phyloP scores from a whole-genome alignment of 2,329 filamentous ascomycete species.

The Rutstroemia sp. region DNA sequence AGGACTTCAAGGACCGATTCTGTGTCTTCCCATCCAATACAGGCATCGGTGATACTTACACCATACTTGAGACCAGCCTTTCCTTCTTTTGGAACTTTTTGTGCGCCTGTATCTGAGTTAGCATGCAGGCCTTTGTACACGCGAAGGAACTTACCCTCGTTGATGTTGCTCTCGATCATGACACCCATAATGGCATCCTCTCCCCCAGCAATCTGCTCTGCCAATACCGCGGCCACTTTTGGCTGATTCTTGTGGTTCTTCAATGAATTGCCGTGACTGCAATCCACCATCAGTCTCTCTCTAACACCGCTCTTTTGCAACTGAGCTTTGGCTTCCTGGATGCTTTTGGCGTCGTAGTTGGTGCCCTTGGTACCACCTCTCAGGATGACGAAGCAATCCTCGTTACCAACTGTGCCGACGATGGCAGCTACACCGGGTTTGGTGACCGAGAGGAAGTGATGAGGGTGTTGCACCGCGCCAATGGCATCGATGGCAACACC shows the following conservation, averaged over 20 bases:
- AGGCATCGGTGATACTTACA: conserved; percentile 95
- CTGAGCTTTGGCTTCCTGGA: conserved; percentile 74
- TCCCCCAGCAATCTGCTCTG: conserved; percentile 76
- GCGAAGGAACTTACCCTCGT: conserved; percentile 56
- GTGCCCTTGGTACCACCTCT: conserved; percentile 88
- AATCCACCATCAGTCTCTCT: conserved; percentile 90
- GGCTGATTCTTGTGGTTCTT: conserved; percentile 98
- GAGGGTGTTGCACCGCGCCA: conserved; percentile 81
- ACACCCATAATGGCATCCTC: conserved; percentile 86
- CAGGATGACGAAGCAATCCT: conserved; percentile 95
- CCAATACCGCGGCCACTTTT: conserved; percentile 76
- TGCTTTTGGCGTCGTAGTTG: conserved; percentile 84
- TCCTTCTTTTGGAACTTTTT: conserved; percentile 86
- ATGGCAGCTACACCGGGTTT: conserved; percentile 95
- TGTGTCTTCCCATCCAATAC: conserved; percentile 91
- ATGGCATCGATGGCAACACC: conserved; percentile 93
- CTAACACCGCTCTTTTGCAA: conserved; percentile 66
- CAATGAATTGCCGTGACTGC: conserved; percentile 90
- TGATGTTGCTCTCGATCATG: conserved; percentile 98
- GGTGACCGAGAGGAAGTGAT: conserved; percentile 95
- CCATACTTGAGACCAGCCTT: conserved; percentile 82
- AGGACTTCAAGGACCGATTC: conserved; percentile 69
- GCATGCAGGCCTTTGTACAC: neutral
- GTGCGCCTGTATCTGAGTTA: conserved; percentile 51
- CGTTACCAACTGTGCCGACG: conserved; percentile 88